Conservation (phyloP, 768 basidiomycete genomes). For the Psilocybe subaeruginosa region DNA sequence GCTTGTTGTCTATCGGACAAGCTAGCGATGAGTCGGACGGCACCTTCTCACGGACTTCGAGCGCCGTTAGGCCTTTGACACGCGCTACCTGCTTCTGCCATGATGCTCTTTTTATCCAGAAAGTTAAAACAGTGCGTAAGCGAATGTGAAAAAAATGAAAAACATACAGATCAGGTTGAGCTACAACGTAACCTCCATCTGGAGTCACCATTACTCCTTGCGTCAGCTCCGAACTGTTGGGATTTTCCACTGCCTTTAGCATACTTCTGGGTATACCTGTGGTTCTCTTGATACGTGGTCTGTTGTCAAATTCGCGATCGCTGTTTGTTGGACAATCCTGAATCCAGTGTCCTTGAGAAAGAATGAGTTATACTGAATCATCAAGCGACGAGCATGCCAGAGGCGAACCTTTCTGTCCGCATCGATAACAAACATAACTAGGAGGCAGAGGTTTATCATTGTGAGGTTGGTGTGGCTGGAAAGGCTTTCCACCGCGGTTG, state of each 20-base stretch:
- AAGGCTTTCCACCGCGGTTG: constrained; percentile 63
- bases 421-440: constrained; percentile 98
- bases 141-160: background rate
- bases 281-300: constrained; percentile 95
- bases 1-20: constrained; percentile 91
- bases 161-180: constrained; percentile 93
- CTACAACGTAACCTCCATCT: constrained; percentile 97
- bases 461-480: constrained; percentile 51
- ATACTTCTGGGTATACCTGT: constrained; percentile 99
- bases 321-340: constrained; percentile 98
- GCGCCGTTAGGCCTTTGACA: constrained; percentile 79
- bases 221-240: constrained; percentile 65
- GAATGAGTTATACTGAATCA: constrained; percentile 9
- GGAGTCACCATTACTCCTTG: constrained; percentile 98
- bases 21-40: constrained; percentile 79
- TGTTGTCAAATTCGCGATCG: constrained; percentile 92
- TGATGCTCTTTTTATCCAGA: constrained; percentile 61
- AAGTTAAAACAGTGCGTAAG: background rate
- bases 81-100: constrained; percentile 93
- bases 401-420: constrained; percentile 91
- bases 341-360: constrained; percentile 91
- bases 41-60: constrained; percentile 86
- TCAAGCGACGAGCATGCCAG: background rate
- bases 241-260: constrained; percentile 93
- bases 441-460: constrained; percentile 83